Conservation (phyloP, 495 filamentous ascomycete genomes). For the Aspergillus panamensis region DNA sequence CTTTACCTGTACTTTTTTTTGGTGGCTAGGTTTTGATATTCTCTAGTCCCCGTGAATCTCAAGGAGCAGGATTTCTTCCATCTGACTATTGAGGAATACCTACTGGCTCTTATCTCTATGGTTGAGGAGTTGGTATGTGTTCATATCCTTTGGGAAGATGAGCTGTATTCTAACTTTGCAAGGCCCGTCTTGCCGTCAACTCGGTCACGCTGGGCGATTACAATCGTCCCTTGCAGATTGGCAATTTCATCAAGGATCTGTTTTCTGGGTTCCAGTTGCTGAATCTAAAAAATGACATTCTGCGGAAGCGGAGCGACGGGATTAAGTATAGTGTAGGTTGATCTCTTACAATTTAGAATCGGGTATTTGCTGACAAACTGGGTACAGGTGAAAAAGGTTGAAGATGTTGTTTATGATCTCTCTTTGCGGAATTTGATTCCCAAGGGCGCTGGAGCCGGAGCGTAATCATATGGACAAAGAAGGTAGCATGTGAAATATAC, state of each 20-base stretch:
- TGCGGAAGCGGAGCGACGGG: constrained; percentile 82
- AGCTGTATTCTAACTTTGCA: constrained; percentile 7
- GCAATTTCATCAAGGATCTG: constrained; percentile 89
- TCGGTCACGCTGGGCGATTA: constrained; percentile 91
- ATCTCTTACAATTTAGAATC: neutral
- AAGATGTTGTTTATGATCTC: constrained; percentile 96
- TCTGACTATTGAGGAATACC: constrained; percentile 93
- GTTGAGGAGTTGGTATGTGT: constrained; percentile 74
- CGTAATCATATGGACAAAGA: neutral
- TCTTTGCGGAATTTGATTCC: constrained; percentile 80
- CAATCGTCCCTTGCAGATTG: constrained; percentile 75
- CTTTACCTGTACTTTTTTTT: neutral
- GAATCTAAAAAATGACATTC: constrained; percentile 91
- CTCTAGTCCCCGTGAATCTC: constrained; percentile 86
- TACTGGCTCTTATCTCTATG: constrained; percentile 77
- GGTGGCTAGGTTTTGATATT: constrained; percentile 4
- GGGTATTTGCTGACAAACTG: neutral
- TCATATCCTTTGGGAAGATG: neutral
- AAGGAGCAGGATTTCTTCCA: constrained; percentile 90
- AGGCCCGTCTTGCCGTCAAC: constrained; percentile 89
- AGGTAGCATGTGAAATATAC: no score
- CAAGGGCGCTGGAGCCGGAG: constrained; percentile 26
- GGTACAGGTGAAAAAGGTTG: constrained; percentile 79
- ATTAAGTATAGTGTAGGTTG: constrained; percentile 84
- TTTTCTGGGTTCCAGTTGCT: constrained; percentile 94